These are phyloP conservation scores for Poa pratensis DNA, from an alignment of 176 grass and related monocot genomes.

Conservation along the genomic window DNA sequence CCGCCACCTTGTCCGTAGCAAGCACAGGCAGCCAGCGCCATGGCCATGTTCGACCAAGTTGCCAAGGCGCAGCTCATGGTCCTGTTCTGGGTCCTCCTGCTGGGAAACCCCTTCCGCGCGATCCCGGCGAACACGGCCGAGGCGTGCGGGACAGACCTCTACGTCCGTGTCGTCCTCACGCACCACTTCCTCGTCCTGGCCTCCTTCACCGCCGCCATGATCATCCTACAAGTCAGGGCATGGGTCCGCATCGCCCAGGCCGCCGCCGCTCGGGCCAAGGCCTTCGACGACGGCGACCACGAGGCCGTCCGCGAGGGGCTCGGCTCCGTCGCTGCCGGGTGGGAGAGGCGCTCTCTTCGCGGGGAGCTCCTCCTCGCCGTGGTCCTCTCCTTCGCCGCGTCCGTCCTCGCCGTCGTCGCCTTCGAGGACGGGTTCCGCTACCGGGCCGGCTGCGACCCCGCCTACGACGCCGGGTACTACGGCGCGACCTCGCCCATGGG, in stretches of 20 bases:
- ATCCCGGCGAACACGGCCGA: not conserved
- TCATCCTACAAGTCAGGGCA: not conserved
- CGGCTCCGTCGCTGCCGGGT: not conserved
- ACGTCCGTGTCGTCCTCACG: not conserved
- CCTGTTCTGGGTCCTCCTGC: not conserved
- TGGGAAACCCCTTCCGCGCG: not conserved
- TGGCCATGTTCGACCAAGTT: not conserved
- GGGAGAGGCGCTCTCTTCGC: not conserved
- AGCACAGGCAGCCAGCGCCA: not conserved
- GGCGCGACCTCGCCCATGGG: not conserved
- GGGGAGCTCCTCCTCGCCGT: not conserved
- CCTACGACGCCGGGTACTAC: not conserved
- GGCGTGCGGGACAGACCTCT: not conserved
- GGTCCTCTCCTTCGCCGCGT: not conserved
- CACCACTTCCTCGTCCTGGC: not conserved
- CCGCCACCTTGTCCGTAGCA: not conserved
- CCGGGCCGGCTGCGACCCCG: not conserved
- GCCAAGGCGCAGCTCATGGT: not conserved
- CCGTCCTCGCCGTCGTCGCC: not conserved
- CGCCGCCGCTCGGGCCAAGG: too few species aligned
- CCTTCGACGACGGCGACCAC: too few species aligned
- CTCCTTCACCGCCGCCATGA: not conserved
- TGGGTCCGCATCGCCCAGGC: not conserved
- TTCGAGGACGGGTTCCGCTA: not conserved
- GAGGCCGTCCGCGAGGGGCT: not conserved